A percentile compares a stretch with the other conserved stretches of the same genome.
phyloP scores from a whole-genome alignment of 257 asterid species.

The Forsythia suspensa region DNA sequence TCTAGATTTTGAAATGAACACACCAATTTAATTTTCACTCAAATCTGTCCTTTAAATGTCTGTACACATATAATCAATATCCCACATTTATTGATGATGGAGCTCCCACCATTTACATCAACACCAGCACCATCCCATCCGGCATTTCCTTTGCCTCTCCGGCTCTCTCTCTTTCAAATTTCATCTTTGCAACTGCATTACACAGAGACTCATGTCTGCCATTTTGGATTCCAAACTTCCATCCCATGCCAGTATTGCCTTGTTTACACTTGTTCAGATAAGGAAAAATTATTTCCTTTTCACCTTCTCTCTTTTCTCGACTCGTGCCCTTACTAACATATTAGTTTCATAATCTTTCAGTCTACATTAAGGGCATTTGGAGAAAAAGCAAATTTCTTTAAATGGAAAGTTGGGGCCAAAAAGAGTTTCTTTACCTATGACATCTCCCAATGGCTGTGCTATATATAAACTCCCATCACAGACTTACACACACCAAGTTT shows the following conservation, averaged over 20 bases:
- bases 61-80: conserved; percentile 2
- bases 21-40: conserved; percentile 29
- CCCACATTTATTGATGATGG: conserved; percentile 35
- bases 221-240: conserved; percentile 26
- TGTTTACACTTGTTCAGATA: conserved; percentile 2
- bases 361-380: conserved; percentile 32
- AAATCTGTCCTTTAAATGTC: conserved; percentile 41
- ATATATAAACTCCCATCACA: conserved; percentile 41
- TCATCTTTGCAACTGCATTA: conserved; percentile 23
- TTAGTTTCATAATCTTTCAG: conserved; percentile 42
- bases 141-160: conserved; percentile 17
- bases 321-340: conserved; percentile 13
- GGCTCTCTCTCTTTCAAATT: conserved; percentile 12
- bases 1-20: conserved; percentile 28
- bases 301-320: conserved; percentile 1
- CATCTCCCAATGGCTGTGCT: conserved; percentile 26
- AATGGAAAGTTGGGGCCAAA: conserved; percentile 32
- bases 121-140: conserved; percentile 19
- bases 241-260: neutral
- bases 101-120: conserved; percentile 39
- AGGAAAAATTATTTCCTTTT: conserved; percentile 1
- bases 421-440: conserved; percentile 32
- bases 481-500: conserved; percentile 21
- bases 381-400: conserved; percentile 33
- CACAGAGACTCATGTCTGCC: conserved; percentile 39